Evolutionary conservation across 208 protist species (phyloP).

Genomic region (Angomonas desouzai): DNA sequence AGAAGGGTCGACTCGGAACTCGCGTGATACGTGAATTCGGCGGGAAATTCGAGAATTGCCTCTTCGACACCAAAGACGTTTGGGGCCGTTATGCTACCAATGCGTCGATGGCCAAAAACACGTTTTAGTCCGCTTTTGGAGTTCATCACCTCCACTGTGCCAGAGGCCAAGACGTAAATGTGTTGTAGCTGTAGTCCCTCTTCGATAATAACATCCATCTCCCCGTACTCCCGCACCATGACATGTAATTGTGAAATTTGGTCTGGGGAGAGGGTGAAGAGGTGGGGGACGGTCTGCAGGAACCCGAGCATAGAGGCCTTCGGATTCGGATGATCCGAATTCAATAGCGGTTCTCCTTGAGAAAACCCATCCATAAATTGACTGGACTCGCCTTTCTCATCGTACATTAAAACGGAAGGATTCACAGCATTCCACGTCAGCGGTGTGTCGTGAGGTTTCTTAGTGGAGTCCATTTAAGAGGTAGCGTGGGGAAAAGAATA

Average conservation of each 20-base stretch:
- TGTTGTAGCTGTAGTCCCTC: conserved; percentile 62
- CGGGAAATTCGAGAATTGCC: conserved; percentile 66
- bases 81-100: conserved; percentile 67
- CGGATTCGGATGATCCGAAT: conserved; percentile 9
- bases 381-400: conserved; percentile 10
- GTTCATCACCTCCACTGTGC: conserved; percentile 84
- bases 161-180: conserved; percentile 75
- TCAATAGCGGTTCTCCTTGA: conserved; percentile 25
- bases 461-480: too few relatives aligned
- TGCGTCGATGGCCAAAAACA: conserved; percentile 65
- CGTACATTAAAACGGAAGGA: conserved; percentile 14
- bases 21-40: conserved; percentile 77
- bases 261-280: conserved; percentile 63
- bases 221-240: conserved; percentile 81
- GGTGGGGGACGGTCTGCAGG: conserved; percentile 66
- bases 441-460: too few relatives aligned
- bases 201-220: conserved; percentile 76
- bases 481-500: too few relatives aligned
- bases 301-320: conserved; percentile 53
- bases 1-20: conserved; percentile 59
- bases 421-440: too few relatives aligned
- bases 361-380: conserved; percentile 19
- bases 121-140: conserved; percentile 63
- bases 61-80: conserved; percentile 80
- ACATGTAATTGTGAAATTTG: conserved; percentile 51